Base-by-base conservation (phyloP, 2,329 filamentous ascomycete genomes). In the Clonostachys rosea region DNA sequence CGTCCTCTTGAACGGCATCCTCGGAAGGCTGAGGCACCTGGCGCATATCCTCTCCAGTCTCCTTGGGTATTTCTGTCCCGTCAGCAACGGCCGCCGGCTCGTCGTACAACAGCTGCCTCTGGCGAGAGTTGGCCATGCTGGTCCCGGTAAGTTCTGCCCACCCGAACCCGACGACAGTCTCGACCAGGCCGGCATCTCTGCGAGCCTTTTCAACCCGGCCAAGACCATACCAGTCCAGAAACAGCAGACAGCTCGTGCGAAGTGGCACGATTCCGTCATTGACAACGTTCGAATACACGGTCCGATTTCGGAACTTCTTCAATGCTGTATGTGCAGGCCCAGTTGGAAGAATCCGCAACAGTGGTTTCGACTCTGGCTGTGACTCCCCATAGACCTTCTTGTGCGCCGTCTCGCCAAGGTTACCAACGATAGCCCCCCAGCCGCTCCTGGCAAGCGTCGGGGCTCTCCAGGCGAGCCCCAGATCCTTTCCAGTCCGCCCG, bases 241-340 rank as follows among this genome's bases (percentile, higher is more conserved):
- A 99, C 6, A 99, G 70, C n/a, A 99, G 73, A 64, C 92, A 99
- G 52, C 92, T 97, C 5, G 94, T 99, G 18, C 94, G 83, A 34
- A 99, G 71, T 4, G 94, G 94, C 5, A 99, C 94, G 55, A 99
- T 96, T 4, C 91, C 92, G 66, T 97, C 92, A 60, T 97, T 97
- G 55, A 97, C 92, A 12, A 97, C 91, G 59, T 97, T 97, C 3
- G 91, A 96, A 64, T 97, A 97, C 2, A 96, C 76, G 0, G 94
- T 97, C 14, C 92, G 79, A 62, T 95, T 95, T 18, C 89, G 78
- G 64, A 97, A 97, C 67, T 89, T 90, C 61, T 87, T 85, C 39
- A 97, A 69, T 2, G 91, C 92, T 47, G 83, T 81, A 64, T 96
- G 91, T 7, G 92, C 94, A 14, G 92, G 91, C 0, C 92, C 92